Percentiles rank a stretch among this genome's conserved stretches.
phyloP scores from a whole-genome alignment of 176 grass and related monocot species.

The Oryza longistaminata region DNA sequence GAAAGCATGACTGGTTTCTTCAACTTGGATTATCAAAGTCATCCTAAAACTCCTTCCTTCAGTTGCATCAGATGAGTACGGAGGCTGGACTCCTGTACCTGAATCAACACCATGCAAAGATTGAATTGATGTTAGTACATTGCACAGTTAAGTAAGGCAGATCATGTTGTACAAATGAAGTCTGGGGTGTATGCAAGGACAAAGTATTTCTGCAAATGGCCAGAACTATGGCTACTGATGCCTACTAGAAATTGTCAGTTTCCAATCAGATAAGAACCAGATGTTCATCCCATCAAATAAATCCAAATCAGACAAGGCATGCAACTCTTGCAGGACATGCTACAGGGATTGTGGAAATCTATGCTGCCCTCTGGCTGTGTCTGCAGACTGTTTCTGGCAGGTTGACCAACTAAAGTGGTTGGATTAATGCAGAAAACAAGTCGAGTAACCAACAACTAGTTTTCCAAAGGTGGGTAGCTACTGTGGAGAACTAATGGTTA shows the following conservation, averaged over 20 bases:
- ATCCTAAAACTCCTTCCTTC: slow-evolving; percentile 14
- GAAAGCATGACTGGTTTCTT: neutral
- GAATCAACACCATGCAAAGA: slow-evolving; percentile 20
- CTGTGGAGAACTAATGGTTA: neutral
- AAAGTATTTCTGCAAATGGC: neutral
- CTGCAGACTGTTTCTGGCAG: neutral
- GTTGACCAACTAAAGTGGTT: neutral
- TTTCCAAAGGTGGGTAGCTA: neutral
- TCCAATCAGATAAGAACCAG: neutral
- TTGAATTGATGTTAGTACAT: neutral
- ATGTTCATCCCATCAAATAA: neutral
- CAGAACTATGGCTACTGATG: neutral
- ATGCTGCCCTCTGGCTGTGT: neutral
- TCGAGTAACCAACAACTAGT: neutral
- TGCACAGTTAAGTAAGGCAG: neutral
- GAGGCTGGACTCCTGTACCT: slow-evolving; percentile 46
- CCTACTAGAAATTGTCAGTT: slow-evolving; percentile 21
- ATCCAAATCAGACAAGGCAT: slow-evolving; percentile 3
- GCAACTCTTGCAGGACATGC: neutral
- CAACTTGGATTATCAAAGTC: neutral
- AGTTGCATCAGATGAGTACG: slow-evolving; percentile 39
- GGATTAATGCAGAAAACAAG: neutral
- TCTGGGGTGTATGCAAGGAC: neutral
- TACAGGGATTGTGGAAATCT: neutral
- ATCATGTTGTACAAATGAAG: neutral